Percentiles rank a stretch among this genome's conserved stretches.
Conservation (phyloP, 768 basidiomycete genomes). For the Neoboletus brunneissimus region DNA sequence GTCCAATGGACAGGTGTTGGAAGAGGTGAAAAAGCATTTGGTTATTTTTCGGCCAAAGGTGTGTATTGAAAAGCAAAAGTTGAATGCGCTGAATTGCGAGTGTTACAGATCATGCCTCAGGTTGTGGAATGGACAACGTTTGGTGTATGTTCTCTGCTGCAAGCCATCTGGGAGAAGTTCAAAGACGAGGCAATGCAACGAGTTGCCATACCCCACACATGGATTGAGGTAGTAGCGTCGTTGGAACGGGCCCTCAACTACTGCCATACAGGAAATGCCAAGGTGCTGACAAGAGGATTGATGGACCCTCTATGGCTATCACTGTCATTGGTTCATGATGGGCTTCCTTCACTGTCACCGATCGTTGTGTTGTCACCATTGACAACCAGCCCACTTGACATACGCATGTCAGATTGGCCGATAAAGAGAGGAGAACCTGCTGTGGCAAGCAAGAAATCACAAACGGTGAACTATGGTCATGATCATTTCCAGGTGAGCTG, state of each 20-base stretch:
- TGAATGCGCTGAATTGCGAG: no score
- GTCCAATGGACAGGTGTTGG: not conserved
- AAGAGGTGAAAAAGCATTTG: not conserved
- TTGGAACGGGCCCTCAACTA: not conserved
- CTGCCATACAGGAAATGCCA: not conserved
- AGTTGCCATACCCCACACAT: not conserved
- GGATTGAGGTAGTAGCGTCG: not conserved
- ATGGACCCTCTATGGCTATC: not conserved
- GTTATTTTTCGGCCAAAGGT: not conserved
- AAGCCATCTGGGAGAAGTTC: not conserved
- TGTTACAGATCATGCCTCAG: no score
- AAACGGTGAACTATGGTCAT: no score
- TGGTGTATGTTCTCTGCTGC: not conserved
- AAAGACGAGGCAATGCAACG: no score
- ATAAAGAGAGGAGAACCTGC: no score
- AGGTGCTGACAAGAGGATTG: not conserved
- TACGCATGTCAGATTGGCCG: no score
- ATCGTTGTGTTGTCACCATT: no score
- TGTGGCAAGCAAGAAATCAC: no score
- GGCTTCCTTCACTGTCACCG: no score
- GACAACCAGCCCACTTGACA: fast-evolving
- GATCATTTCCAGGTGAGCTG: no score
- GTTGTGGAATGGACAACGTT: not conserved
- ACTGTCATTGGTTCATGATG: not conserved
- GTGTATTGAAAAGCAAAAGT: no score